These are phyloP conservation scores for Panaeolus cyanescens DNA, from an alignment of 768 basidiomycete genomes.

Conservation along the genomic window DNA sequence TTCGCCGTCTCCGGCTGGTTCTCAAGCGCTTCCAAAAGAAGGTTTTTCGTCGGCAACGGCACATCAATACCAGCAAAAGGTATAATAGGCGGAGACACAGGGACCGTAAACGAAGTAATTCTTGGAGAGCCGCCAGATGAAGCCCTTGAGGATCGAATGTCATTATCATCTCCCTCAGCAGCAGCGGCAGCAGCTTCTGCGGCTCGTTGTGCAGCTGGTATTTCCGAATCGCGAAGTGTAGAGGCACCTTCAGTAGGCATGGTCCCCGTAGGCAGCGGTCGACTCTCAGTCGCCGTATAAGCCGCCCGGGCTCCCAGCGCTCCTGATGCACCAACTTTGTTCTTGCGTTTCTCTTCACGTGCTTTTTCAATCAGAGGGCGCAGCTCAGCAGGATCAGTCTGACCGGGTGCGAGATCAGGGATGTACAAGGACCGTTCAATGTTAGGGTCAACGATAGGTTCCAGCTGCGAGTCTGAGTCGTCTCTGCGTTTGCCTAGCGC, in stretches of 20 bases:
- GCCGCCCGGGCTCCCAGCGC: background rate
- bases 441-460: background rate
- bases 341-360: slow-evolving; percentile 1
- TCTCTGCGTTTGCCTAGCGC: background rate
- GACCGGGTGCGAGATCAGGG: background rate
- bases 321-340: background rate
- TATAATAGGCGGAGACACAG: background rate
- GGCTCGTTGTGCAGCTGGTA: background rate
- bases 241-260: background rate
- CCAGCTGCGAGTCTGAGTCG: background rate
- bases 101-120: background rate
- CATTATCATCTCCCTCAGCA: background rate
- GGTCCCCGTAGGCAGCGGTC: background rate
- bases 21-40: background rate
- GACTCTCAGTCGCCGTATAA: background rate
- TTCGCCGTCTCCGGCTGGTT: background rate
- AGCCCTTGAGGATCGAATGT: background rate
- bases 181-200: background rate
- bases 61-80: slow-evolving; percentile 1
- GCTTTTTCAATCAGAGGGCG: background rate
- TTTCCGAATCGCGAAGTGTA: background rate
- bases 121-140: background rate
- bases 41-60: background rate
- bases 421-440: background rate
- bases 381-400: slow-evolving; percentile 2